phyloP scores from a whole-genome alignment of 106 monocot genomes.

The Triglochin maritima region DNA sequence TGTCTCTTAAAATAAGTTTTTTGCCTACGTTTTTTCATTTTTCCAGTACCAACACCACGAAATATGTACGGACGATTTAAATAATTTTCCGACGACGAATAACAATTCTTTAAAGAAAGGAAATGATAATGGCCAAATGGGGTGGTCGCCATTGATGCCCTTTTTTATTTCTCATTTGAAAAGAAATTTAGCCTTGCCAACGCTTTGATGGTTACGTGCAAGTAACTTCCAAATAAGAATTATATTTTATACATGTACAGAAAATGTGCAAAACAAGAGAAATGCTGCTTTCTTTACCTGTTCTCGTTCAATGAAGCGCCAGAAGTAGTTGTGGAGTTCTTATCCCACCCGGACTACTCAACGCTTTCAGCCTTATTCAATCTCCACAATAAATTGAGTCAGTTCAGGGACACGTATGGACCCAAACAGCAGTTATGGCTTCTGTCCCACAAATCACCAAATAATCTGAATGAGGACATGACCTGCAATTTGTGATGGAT shows the following conservation, averaged over 20 bases:
- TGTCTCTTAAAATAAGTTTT: too few species aligned
- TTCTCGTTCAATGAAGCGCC: constrained; percentile 7
- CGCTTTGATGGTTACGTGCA: background rate
- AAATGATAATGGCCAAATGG: background rate
- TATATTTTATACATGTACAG: background rate
- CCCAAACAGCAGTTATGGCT: background rate
- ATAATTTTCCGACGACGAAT: too few species aligned
- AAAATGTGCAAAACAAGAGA: background rate
- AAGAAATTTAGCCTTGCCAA: background rate
- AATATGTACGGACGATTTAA: too few species aligned
- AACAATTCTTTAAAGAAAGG: background rate
- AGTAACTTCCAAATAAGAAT: background rate
- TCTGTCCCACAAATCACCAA: background rate
- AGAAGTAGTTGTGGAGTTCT: background rate
- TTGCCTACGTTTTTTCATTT: too few species aligned
- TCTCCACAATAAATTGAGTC: background rate
- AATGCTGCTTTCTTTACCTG: background rate
- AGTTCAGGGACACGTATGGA: background rate
- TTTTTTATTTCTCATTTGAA: background rate
- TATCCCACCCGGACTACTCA: background rate
- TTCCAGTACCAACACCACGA: too few species aligned
- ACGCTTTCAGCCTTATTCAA: background rate
- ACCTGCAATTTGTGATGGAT: too few species aligned
- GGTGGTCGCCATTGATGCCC: background rate
- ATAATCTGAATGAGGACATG: background rate